Evolutionary conservation across 441 rosid species (phyloP), one percentile per base, ranked within the genome.

Genomic region (Gossypium trilobum): DNA sequence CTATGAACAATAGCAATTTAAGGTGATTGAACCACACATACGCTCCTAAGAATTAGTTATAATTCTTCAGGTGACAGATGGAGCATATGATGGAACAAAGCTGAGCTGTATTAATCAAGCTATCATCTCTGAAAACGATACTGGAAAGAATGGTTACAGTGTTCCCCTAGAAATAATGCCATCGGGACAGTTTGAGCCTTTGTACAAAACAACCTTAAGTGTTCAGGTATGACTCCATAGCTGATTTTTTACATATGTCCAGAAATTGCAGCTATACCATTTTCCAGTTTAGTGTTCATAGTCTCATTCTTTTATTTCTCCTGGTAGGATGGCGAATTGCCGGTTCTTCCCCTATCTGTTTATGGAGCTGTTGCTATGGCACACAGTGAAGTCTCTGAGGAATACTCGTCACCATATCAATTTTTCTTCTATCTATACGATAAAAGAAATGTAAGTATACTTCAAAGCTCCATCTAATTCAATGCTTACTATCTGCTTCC

Each of bases 291-390:
- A 27, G 58, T 46, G 20, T 48, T 36, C 52, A 23, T 23, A 29
- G 23, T 63, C 27, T 54, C 19, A 13, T 61, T 68, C 68, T 58
- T 20, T 51, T 25, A 27, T 68, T 62, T 80, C 36, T 36, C 25
- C 19, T 76, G 33, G 39, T 78, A 89, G 99, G 97, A 94, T 78
- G 99, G 99, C 3, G 97, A 94, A 78, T 75, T 90, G 80, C 97
- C 94, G 2, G 93, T 92, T 77, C 97, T 94, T 78, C 97, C 97
- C 19, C 81, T 90, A 7, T 90, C 97, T 2, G 97, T 94, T 52
- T 92, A 89, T 48, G 97, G 97, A 82, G 97, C 94, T 62, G 91
- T 90, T 72, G 99, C 99, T 59, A 92, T 94, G 97, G 97, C 96
- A 0, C 99, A 92, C 74, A 90, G 80, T 39, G 92, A 87, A 69